Conservation (phyloP, 352 stramenopile genomes). For the Pythium plurisporium region DNA sequence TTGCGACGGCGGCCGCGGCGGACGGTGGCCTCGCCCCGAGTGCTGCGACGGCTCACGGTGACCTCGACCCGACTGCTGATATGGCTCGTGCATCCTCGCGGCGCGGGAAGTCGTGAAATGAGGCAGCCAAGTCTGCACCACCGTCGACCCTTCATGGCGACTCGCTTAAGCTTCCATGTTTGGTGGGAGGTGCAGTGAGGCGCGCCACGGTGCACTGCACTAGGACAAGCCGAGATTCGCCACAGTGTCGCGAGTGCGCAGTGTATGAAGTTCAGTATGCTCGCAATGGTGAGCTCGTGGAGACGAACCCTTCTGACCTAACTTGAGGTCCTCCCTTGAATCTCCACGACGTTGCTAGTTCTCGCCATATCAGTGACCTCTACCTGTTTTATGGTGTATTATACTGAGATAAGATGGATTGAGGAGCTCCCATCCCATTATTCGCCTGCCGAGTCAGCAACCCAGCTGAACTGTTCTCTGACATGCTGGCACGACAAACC, state of each 20-base stretch:
- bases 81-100: not conserved
- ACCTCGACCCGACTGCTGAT: no score
- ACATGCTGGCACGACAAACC: no score
- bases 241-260: not conserved
- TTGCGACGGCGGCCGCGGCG: not conserved
- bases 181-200: not conserved
- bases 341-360: no score
- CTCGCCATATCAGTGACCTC: not conserved
- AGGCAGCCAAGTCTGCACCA: not conserved
- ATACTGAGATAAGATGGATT: not conserved
- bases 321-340: no score
- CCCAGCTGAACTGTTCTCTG: not conserved
- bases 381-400: not conserved
- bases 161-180: no score
- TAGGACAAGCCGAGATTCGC: not conserved
- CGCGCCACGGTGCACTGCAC: not conserved
- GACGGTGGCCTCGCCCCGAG: not conserved
- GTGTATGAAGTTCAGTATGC: not conserved
- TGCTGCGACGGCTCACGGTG: not conserved
- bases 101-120: conserved; percentile 1
- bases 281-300: not conserved
- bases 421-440: not conserved
- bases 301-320: not conserved
- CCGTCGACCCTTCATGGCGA: not conserved
- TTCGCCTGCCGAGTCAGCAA: not conserved